Conservation (phyloP, 768 basidiomycete genomes). For the Multifurca ochricompacta region DNA sequence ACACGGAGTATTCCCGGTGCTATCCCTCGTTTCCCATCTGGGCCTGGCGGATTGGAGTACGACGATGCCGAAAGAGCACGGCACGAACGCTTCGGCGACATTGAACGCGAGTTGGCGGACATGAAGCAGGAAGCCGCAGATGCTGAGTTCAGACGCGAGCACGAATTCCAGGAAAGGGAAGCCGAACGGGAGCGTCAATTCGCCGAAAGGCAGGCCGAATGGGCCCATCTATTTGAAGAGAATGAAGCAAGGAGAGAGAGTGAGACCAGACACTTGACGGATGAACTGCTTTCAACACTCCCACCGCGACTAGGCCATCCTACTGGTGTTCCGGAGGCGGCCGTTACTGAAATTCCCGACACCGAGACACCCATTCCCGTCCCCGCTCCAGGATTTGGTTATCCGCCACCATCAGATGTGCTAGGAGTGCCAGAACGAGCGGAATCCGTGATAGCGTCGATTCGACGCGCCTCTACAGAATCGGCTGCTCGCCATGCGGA, state of each 20-base stretch:
- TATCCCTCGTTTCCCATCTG: conserved; percentile 15
- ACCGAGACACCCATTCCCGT: not conserved
- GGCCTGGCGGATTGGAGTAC: conserved; percentile 27
- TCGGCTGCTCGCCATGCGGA: conserved; percentile 49
- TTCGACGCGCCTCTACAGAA: conserved; percentile 40
- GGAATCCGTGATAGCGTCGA: conserved; percentile 30
- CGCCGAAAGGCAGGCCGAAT: conserved; percentile 47
- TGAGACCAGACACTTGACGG: conserved; percentile 45
- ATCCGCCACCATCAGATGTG: conserved; percentile 7
- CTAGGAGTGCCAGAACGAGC: conserved; percentile 24
- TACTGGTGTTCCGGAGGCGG: not conserved
- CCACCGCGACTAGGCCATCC: conserved; percentile 12
- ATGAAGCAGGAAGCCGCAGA: conserved; percentile 44
- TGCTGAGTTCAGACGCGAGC: conserved; percentile 57
- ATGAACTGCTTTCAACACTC: conserved; percentile 33
- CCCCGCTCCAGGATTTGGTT: not conserved
- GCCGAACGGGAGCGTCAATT: conserved; percentile 57
- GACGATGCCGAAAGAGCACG: conserved; percentile 42
- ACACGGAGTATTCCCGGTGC: not conserved
- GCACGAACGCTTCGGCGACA: conserved; percentile 48
- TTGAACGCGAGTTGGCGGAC: conserved; percentile 43
- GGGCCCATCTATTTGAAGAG: conserved; percentile 52
- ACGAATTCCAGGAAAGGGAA: conserved; percentile 56
- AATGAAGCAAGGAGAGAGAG: conserved; percentile 49
- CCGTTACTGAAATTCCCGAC: not conserved